Evolutionary conservation across 768 basidiomycete genomes (phyloP).

Genomic region (Cyathus striatus): DNA sequence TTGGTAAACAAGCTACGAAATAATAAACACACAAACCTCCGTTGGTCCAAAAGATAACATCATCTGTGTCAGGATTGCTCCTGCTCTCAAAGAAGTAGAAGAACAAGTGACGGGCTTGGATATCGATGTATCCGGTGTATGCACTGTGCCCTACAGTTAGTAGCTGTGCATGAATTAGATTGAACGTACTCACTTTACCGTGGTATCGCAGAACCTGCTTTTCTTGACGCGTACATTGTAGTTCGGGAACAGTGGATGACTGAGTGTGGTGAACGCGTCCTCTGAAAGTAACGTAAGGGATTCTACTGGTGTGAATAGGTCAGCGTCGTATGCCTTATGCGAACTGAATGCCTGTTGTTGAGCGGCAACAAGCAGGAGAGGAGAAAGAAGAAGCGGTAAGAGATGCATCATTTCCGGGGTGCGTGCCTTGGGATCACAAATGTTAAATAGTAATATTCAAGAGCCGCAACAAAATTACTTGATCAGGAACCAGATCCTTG

Average conservation of each 20-base stretch:
- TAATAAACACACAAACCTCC: conserved; percentile 40
- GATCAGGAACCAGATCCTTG: too few species aligned
- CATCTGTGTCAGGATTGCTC: conserved; percentile 35
- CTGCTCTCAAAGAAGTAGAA: conserved; percentile 61
- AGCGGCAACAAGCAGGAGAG: too few species aligned
- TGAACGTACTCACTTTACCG: conserved; percentile 37
- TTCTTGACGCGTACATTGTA: conserved; percentile 58
- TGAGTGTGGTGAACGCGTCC: conserved; percentile 27
- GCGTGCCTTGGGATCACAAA: too few species aligned
- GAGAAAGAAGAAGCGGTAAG: too few species aligned
- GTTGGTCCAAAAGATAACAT: conserved; percentile 43
- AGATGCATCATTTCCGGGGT: too few species aligned
- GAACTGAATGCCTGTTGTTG: too few species aligned
- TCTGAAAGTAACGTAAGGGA: conserved; percentile 26
- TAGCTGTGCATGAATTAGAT: not conserved
- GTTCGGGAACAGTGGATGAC: conserved; percentile 44
- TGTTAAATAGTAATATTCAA: too few species aligned
- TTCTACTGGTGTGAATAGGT: conserved; percentile 23
- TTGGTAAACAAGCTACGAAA: conserved; percentile 1
- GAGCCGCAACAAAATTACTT: too few species aligned
- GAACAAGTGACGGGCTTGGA: conserved; percentile 15
- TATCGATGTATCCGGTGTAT: conserved; percentile 1
- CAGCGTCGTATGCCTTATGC: too few species aligned
- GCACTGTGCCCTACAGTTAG: not conserved
- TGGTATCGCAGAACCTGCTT: conserved; percentile 51